A percentile compares a stretch with the other conserved stretches of the same genome.
Evolutionary conservation across 495 filamentous ascomycete species (phyloP).

Genomic region (Paragyromitra xinjiangensis): DNA sequence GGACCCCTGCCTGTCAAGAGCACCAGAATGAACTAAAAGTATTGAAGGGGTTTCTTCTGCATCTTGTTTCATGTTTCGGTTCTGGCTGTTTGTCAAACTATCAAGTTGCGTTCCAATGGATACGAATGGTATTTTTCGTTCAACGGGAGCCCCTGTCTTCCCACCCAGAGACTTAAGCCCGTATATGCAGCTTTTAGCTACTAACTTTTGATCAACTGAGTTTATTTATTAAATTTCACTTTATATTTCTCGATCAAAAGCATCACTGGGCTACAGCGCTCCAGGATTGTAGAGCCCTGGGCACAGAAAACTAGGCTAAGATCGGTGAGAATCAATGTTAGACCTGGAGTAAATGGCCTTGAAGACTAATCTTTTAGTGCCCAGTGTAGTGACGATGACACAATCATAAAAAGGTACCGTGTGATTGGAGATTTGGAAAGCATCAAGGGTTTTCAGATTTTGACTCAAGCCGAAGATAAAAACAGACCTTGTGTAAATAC

Average conservation of each 20-base stretch:
- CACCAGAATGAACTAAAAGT: background rate
- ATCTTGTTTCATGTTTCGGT: constrained; percentile 38
- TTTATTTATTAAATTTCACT: background rate
- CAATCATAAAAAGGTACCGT: no score
- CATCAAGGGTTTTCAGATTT: background rate
- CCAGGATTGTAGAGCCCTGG: background rate
- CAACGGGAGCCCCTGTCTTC: background rate
- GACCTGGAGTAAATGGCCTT: background rate
- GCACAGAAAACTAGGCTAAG: background rate
- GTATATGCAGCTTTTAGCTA: background rate
- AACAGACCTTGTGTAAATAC: background rate
- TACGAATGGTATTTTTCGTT: background rate
- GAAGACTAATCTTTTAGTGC: background rate
- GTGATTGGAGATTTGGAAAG: background rate
- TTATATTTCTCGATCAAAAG: background rate
- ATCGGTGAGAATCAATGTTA: background rate
- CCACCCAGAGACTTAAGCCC: background rate
- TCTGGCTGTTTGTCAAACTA: constrained; percentile 20
- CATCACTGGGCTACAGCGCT: background rate
- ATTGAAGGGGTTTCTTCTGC: constrained; percentile 18
- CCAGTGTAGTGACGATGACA: background rate
- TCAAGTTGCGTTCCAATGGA: background rate
- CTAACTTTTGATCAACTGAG: background rate
- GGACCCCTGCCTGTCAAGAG: constrained; percentile 32
- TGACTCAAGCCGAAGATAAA: background rate